These are phyloP conservation scores for Boechera retrofracta DNA, from an alignment of 345 rosid genomes.

Conservation along the genomic window DNA sequence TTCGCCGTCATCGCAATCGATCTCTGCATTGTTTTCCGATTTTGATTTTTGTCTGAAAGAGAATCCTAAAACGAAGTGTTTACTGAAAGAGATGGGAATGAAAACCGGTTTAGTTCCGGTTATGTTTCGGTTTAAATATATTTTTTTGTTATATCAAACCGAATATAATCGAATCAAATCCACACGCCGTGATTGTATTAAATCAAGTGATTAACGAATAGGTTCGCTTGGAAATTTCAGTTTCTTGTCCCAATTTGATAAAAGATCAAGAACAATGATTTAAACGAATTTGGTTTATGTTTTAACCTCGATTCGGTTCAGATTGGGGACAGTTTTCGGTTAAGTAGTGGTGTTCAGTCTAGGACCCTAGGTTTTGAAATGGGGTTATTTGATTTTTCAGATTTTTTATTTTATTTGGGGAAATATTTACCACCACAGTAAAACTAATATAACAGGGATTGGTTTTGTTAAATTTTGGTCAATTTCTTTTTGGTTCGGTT, in stretches of 20 bases:
- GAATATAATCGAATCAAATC: background rate
- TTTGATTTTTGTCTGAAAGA: background rate
- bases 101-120: constrained; percentile 20
- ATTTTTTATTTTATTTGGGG: background rate
- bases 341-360: background rate
- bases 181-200: background rate
- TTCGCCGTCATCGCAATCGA: constrained; percentile 38
- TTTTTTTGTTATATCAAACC: background rate
- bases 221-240: background rate
- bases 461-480: background rate
- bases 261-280: background rate
- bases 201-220: constrained; percentile 10
- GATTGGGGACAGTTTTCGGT: background rate
- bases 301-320: background rate
- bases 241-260: background rate
- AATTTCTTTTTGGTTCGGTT: background rate
- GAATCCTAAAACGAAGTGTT: constrained; percentile 12
- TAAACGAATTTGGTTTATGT: background rate
- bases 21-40: constrained; percentile 27
- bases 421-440: background rate
- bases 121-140: constrained; percentile 8
- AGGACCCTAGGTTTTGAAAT: background rate
- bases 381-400: background rate
- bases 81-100: background rate
- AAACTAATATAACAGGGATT: background rate